Base-by-base conservation (phyloP, 1,284 basidiomycete species). In the Gomphus bonarii region DNA sequence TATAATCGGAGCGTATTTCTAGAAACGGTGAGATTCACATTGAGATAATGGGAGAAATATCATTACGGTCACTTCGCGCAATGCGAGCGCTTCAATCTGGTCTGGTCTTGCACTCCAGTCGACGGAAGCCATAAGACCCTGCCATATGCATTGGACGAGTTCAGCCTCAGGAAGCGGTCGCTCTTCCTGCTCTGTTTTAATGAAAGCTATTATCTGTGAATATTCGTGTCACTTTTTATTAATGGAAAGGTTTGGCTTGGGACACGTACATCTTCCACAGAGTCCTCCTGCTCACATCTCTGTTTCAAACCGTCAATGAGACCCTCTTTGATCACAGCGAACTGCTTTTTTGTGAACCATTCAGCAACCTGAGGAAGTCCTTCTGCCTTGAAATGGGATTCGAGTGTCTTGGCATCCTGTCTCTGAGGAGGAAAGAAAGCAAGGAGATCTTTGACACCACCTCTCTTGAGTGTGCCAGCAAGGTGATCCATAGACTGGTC, bases 261-360 rank as follows among this genome's bases (percentile, higher is more conserved):
- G 14, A 44, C 42, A 72, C 79, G 61, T 58, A 88, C 88, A 62
- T 80, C 78, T 54, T 85, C 82, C 43, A 77, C 70, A 42, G 81
- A 62, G 57, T 89, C 87, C 54, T 79, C 83, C 50, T 72, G 77
- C 61, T 79, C 78, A 61, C 79, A 73, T 62, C 79, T 72, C 58
- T 82, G 77, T 57, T 78, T 79, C 42, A 92, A 73, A 22, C 82
- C 79, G 57, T 72, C 73, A 57, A 84, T 70, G 56, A 91, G 80
- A 55, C 77, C 74, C 58, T 87, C 83, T 68, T 87, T 88, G 60
- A 84, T 78, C 47, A 80, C 81, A 57, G 84, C 82, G 59, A 84
- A 82, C 68, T 92, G 90, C 65, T 84, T 85, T 77, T 93, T 94
- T 56, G 83, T 82, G 78, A 89, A 95, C 90, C 91, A 95, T 16